Conservation (phyloP, 176 grass and related monocot genomes). For the bread wheat (Triticum aestivum) region DNA sequence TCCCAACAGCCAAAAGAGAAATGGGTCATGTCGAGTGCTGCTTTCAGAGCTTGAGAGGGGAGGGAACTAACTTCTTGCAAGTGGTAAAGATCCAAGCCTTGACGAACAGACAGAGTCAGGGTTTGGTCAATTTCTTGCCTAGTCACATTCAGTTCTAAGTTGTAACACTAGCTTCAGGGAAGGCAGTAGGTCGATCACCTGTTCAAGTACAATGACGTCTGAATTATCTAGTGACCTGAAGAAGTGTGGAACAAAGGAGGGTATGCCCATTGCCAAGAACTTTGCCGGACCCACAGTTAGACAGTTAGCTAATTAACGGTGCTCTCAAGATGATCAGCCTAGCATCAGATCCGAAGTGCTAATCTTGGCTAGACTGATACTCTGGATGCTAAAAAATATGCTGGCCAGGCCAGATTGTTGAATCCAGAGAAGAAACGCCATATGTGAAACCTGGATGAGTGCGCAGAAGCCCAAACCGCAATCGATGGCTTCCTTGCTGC, state of each 20-base stretch:
- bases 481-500: conserved; percentile 3
- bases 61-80: background rate
- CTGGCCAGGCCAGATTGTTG: background rate
- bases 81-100: conserved; percentile 18
- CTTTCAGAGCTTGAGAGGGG: background rate
- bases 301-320: background rate
- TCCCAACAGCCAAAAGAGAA: background rate
- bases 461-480: background rate
- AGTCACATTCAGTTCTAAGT: background rate
- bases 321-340: background rate
- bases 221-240: too few species aligned
- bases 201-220: background rate
- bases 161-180: too few species aligned
- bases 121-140: conserved; percentile 31
- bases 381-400: conserved; percentile 1
- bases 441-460: background rate
- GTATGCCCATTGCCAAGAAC: background rate
- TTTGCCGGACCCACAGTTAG: background rate
- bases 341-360: conserved; percentile 12
- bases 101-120: background rate
- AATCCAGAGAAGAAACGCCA: background rate
- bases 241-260: background rate
- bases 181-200: background rate
- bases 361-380: conserved; percentile 30
- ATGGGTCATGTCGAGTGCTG: background rate